Percentiles rank a stretch among this genome's conserved stretches.
These are phyloP conservation scores for Xylariaceae sp. DNA, from an alignment of 2,329 filamentous ascomycete species.

Conservation along the genomic window DNA sequence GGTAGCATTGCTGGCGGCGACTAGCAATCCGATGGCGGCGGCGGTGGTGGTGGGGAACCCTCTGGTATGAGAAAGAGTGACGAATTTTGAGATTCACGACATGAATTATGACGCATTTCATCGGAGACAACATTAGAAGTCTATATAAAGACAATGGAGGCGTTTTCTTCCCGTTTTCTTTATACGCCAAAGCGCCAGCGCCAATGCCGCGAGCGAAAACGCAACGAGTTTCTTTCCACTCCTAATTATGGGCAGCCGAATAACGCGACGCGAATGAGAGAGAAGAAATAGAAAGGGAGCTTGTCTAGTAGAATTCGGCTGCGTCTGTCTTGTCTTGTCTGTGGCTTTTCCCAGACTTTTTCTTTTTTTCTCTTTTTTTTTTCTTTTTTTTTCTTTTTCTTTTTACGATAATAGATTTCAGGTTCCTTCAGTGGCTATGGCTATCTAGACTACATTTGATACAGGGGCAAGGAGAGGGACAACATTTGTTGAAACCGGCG, in stretches of 20 bases:
- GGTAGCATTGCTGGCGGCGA: slow-evolving; percentile 73
- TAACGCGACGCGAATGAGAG: slow-evolving; percentile 6
- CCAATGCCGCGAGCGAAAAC: slow-evolving; percentile 11
- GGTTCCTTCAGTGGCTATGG: slow-evolving; percentile 24
- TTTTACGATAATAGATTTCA: slow-evolving; percentile 29
- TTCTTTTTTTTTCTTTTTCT: too few relatives aligned
- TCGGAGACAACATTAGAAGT: slow-evolving; percentile 24
- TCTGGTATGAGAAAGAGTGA: slow-evolving; percentile 4
- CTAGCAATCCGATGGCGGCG: slow-evolving; percentile 51
- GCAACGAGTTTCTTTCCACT: slow-evolving; percentile 8
- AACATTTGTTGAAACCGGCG: slow-evolving; percentile 10
- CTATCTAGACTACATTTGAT: slow-evolving; percentile 26
- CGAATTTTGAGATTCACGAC: slow-evolving; percentile 18
- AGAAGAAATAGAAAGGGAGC: too few relatives aligned
- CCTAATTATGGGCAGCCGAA: slow-evolving; percentile 20
- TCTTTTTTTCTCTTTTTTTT: too few relatives aligned
- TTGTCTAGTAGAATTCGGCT: too few relatives aligned
- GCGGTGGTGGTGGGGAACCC: background rate
- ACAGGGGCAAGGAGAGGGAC: slow-evolving; percentile 23
- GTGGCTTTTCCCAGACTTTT: too few relatives aligned
- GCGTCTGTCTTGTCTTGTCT: too few relatives aligned
- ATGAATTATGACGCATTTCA: slow-evolving; percentile 30
- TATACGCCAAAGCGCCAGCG: slow-evolving; percentile 6
- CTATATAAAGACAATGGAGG: slow-evolving; percentile 28
- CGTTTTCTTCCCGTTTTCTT: slow-evolving; percentile 15